phyloP scores from a whole-genome alignment of 805 yeast genomes.

The Ogataea methylovora region DNA sequence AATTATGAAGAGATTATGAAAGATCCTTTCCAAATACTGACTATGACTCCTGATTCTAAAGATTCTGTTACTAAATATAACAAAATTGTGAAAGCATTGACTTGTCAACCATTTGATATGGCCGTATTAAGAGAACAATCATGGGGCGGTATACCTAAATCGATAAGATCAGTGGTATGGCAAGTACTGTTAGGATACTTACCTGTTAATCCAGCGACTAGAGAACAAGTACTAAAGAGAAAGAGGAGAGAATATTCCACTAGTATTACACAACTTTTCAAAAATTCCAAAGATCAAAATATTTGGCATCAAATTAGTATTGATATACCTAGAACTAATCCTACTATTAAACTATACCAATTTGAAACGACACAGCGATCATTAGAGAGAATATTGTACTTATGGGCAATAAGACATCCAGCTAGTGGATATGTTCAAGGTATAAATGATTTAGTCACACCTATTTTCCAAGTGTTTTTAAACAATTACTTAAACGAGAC shows the following conservation, averaged over 20 bases:
- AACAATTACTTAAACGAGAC: constrained; percentile 50
- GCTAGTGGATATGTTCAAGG: constrained; percentile 98
- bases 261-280: constrained; percentile 62
- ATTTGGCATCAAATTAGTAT: constrained; percentile 95
- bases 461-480: constrained; percentile 83
- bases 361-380: constrained; percentile 66
- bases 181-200: constrained; percentile 83
- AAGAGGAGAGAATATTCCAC: constrained; percentile 82
- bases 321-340: constrained; percentile 92
- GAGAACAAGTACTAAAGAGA: constrained; percentile 59
- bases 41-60: constrained; percentile 23
- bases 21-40: constrained; percentile 33
- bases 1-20: constrained; percentile 30
- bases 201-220: constrained; percentile 76
- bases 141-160: constrained; percentile 91
- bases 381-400: constrained; percentile 70
- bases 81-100: constrained; percentile 58
- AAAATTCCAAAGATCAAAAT: constrained; percentile 54
- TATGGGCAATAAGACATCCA: constrained; percentile 97
- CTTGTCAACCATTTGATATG: constrained; percentile 51
- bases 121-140: constrained; percentile 68
- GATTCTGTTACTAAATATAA: constrained; percentile 47
- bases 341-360: constrained; percentile 68
- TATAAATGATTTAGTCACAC: constrained; percentile 88
- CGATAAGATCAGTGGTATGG: constrained; percentile 81